Evolutionary conservation across 768 basidiomycete species (phyloP), one percentile per base, ranked within the genome.

Genomic region (Crucibulum laeve): DNA sequence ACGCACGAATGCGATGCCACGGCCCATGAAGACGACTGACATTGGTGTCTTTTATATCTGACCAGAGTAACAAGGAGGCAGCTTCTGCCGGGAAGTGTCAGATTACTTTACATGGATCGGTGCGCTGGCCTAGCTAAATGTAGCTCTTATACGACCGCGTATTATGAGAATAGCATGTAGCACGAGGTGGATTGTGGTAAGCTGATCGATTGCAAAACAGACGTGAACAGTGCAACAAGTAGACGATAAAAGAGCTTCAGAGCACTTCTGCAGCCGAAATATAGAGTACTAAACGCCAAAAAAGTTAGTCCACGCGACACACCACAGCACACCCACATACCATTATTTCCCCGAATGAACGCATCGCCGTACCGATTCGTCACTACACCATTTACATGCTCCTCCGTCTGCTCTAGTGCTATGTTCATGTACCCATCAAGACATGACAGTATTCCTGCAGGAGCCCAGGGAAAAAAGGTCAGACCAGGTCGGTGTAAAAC

Each of bases 371-470:
- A 97, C 47, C 74, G 77, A 58, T 94, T 95, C 25, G 89, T 94
- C 38, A 88, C 76, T n/a, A 65, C 55, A 3, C 93, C 93, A 49
- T 88, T 84, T 7, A 94, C 90, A 62, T 93, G 82, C 65, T 99
- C 96, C 65, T 96, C 92, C 3, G 94, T 96, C 62, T 96, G 90
- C 65, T 99, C 96, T 25, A 98, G 68, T 11, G 92, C 96, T 39
- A 98, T 95, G 67, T 98, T 98, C 96, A 99, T 98, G 64, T 96
- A 98, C 0, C 94, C 94, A 64, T 98, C 96, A 18, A 98, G 76
- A 57, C 96, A 98, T 3, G 92, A 94, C 11, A 99, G 68, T 3
- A 93, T 75, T 15, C 95, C 95, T 98, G 47, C 4, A 11, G 11
- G 19, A 37, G 25, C 25, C 28, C 19, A 25, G 6, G 22, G 11